Percentiles rank a stretch among this genome's conserved stretches.
phyloP scores from a whole-genome alignment of 2,329 filamentous ascomycete genomes.

The Orbilia brochopaga region DNA sequence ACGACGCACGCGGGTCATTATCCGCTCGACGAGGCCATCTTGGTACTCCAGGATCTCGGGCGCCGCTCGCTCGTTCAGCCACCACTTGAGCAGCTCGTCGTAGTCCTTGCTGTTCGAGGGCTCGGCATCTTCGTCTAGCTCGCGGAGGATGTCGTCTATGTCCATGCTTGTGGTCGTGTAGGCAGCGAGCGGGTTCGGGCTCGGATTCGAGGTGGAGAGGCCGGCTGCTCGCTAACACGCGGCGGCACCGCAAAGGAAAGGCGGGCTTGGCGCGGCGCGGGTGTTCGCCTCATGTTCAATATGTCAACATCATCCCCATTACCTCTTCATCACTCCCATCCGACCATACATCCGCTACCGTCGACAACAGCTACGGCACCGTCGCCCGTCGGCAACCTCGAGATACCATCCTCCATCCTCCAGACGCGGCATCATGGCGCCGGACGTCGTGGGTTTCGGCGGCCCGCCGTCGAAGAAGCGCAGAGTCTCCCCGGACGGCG shows the following conservation, averaged over 20 bases:
- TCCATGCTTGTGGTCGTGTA: constrained; percentile 64
- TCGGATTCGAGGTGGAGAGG: not conserved
- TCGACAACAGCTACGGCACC: not conserved
- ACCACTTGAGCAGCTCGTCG: constrained; percentile 86
- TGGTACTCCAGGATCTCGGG: constrained; percentile 86
- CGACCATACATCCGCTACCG: not conserved
- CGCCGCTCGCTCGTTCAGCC: constrained; percentile 88
- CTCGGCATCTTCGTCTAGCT: constrained; percentile 68
- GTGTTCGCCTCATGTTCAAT: not conserved
- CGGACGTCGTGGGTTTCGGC: constrained; percentile 43
- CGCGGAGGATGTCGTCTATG: constrained; percentile 78
- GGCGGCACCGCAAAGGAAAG: not conserved
- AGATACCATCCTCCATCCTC: not conserved
- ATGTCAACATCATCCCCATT: not conserved
- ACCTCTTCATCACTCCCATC: not conserved
- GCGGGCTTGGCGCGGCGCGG: not conserved
- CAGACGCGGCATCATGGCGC: constrained; percentile 37
- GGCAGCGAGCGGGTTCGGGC: not conserved
- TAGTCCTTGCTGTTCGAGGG: constrained; percentile 71
- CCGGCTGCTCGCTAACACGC: not conserved
- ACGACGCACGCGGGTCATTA: constrained; percentile 72
- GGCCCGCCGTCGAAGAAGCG: constrained; percentile 47
- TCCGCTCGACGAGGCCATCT: constrained; percentile 77
- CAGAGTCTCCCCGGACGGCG: constrained; percentile 42
- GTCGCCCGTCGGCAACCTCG: not conserved